phyloP scores from a whole-genome alignment of 345 rosid genomes.

The Raphanus sativus region DNA sequence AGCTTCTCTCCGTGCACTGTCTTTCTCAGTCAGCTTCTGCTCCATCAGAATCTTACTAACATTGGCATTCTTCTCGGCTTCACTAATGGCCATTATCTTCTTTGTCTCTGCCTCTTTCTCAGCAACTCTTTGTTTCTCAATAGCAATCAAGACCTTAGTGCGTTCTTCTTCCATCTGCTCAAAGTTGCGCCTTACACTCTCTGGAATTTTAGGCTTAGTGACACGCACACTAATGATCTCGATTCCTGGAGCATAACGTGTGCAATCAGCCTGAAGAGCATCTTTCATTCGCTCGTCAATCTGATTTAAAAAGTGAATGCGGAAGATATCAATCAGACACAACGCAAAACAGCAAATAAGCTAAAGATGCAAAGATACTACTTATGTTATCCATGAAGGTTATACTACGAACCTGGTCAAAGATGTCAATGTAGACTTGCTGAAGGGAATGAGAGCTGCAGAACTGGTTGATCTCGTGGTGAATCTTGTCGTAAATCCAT shows the following conservation, averaged over 20 bases:
- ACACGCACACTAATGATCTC: conserved; percentile 90
- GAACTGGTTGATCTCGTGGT: conserved; percentile 98
- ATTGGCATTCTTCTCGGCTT: conserved; percentile 82
- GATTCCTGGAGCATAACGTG: conserved; percentile 88
- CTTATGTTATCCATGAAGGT: not conserved
- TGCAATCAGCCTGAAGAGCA: conserved; percentile 90
- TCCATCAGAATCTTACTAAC: conserved; percentile 86
- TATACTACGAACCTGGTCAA: conserved; percentile 65
- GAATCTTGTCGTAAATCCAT: conserved; percentile 98
- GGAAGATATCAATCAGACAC: too few relatives aligned
- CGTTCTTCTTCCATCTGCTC: conserved; percentile 96
- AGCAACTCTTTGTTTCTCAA: conserved; percentile 78
- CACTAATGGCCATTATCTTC: conserved; percentile 89
- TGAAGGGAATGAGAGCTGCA: conserved; percentile 92
- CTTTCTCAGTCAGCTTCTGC: conserved; percentile 86
- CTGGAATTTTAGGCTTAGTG: conserved; percentile 83
- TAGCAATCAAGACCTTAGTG: conserved; percentile 85
- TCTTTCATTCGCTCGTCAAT: conserved; percentile 97
- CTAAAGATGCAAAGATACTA: not conserved
- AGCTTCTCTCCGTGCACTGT: conserved; percentile 68
- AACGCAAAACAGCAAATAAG: too few relatives aligned
- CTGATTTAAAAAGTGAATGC: conserved; percentile 32
- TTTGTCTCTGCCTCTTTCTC: conserved; percentile 90
- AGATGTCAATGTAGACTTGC: conserved; percentile 94
- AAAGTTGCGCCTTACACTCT: conserved; percentile 73